These are phyloP conservation scores for Solanum etuberosum DNA, from an alignment of 257 asterid genomes.

Conservation along the genomic window DNA sequence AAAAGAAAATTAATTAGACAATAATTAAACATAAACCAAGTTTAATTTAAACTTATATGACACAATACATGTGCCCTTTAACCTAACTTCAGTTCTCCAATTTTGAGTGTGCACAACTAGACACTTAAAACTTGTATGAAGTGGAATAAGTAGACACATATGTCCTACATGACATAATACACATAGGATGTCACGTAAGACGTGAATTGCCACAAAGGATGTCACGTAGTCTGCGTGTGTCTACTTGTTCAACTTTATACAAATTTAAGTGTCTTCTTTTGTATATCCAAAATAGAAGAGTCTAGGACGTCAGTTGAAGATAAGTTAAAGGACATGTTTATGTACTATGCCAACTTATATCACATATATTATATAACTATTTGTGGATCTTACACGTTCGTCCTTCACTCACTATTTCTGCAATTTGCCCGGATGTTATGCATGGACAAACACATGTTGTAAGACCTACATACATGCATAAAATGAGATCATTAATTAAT, in stretches of 20 bases:
- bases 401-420: constrained; percentile 22
- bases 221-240: background rate
- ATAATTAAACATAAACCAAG: background rate
- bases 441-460: constrained; percentile 16
- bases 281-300: background rate
- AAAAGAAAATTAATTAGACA: background rate
- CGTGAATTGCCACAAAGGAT: background rate
- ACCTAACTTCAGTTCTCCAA: background rate
- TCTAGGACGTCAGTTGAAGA: background rate
- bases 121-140: background rate
- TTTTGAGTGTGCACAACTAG: background rate
- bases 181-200: background rate
- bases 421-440: constrained; percentile 13
- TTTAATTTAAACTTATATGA: background rate
- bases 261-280: background rate
- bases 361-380: background rate
- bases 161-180: background rate
- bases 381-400: constrained; percentile 14
- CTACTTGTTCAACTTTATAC: background rate
- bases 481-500: background rate
- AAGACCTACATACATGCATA: background rate
- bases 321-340: too few species aligned
- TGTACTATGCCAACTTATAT: background rate
- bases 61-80: background rate
- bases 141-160: background rate